A percentile compares a stretch with the other conserved stretches of the same genome.
These are phyloP conservation scores for Neonectria punicea DNA, from an alignment of 2,329 filamentous ascomycete species.

Conservation along the genomic window DNA sequence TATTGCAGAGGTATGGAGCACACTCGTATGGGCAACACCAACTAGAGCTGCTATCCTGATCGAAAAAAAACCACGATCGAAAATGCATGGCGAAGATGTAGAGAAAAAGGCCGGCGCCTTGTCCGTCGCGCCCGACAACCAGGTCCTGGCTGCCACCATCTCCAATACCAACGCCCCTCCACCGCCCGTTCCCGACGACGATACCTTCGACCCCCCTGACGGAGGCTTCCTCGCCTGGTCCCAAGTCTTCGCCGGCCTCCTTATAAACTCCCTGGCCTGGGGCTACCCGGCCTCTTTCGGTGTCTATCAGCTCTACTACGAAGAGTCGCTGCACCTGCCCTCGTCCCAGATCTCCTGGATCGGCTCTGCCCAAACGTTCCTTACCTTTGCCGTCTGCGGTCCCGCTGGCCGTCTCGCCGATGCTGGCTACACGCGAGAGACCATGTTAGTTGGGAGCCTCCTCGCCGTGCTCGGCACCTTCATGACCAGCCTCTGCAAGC, in stretches of 20 bases:
- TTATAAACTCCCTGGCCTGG: constrained; percentile 62
- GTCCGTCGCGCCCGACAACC: constrained; percentile 10
- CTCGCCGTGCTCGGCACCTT: constrained; percentile 60
- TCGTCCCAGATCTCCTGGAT: constrained; percentile 56
- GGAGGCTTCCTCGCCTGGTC: constrained; percentile 61
- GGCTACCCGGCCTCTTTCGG: constrained; percentile 61
- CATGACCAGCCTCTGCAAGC: constrained; percentile 55
- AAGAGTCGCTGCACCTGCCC: constrained; percentile 48
- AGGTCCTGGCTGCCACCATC: constrained; percentile 34
- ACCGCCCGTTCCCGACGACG: constrained; percentile 31
- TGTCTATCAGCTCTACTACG: constrained; percentile 64
- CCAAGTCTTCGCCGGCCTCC: constrained; percentile 59
- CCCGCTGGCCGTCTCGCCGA: constrained; percentile 61
- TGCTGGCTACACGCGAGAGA: constrained; percentile 58
- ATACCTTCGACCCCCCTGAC: constrained; percentile 50
- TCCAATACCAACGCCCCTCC: constrained; percentile 42
- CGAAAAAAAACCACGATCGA: constrained; percentile 6
- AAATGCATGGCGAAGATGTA: constrained; percentile 37
- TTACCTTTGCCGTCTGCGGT: constrained; percentile 60
- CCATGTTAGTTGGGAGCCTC: constrained; percentile 53
- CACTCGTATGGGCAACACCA: constrained; percentile 8
- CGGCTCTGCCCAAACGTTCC: constrained; percentile 61
- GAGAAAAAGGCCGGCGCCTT: constrained; percentile 29
- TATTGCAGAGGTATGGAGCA: constrained; percentile 20
- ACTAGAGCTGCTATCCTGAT: background rate